Base-by-base conservation (phyloP, 129 eudicot genomes). In the Gnaphalium uliginosum region DNA sequence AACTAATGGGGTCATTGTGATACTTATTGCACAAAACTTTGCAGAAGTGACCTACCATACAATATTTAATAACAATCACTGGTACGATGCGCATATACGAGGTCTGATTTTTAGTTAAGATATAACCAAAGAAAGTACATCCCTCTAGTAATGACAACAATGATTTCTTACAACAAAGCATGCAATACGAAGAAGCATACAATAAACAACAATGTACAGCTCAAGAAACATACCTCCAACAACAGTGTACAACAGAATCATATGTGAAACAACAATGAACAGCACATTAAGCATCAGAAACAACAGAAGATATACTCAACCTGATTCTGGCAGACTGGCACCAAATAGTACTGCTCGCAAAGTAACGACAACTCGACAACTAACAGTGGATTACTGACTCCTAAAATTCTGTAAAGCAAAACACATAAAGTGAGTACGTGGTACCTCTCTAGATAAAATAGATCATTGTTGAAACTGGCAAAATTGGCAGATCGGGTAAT, bases 271-370 rank as follows among this genome's bases (percentile, higher is more conserved):
- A 43, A 5, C 14, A 14, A 4, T 64, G n/a, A 32, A 76, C 66
- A 76, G 11, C 41, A 10, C 5, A 41, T 41, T 23, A 62, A 74
- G 8, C 32, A 8, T 74, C 48, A 62, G 54, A 11, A 22, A 37
- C 13, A 62, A 78, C 41, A 71, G 64, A 39, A 63, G 60, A 70
- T 24, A 48, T 26, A 33, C 78, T 60, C 72, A 48, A 43, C 71
- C 71, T 19, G 19, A 76, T 66, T 48, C 67, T 66, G 14, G 65
- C 59, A 76, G 67, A 39, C 54, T 66, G 14, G 65, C 68, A 76
- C 74, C 27, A 30, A 23, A 46, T 15, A 51, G 43, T 19, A 58
- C 4, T 14, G 66, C 60, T 19, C 46, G 30, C 35, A 43, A 51
- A 27, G 33, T 14, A 29, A 35, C 18, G 8, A 11, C 17, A 17